Evolutionary conservation across 139 green algal genomes (phyloP), one percentile per base, ranked within the genome.

Genomic region (Ettlia oleoabundans): DNA sequence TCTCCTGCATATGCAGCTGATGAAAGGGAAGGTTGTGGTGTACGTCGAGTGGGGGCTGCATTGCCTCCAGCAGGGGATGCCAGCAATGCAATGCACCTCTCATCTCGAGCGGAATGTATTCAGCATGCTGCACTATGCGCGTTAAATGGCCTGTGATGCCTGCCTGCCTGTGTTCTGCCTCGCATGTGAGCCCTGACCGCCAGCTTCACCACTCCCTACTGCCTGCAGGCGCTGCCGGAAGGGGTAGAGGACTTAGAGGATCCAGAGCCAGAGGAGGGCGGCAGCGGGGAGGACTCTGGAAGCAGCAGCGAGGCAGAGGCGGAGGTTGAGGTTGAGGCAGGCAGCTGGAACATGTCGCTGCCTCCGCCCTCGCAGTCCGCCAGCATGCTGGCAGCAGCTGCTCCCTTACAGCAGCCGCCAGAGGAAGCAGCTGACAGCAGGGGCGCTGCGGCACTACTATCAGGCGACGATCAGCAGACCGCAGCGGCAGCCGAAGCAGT

Each of bases 191-290:
- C 24, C n/a, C 5, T 24, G 22, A n/a, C 22, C 53, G 53, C 53
- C 53, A 21, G 22, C 53, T 21, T 21, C 53, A 64, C 24, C 53
- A n/a, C 22, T n/a, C 22, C 24, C 53, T 64, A 21, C 22, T 33
- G n/a, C n/a, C 13, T 80, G 52, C 84, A 88, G 80, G 65, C 69
- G 42, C 73, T 93, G 18, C 71, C 83, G 13, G 87, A 90, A 35
- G 71, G 79, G 8, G 82, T 86, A 9, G 82, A 86, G 7, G 84
- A 91, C 3, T 77, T 55, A 13, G 84, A 86, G 21, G 78, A 51
- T 0, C 18, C 63, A 28, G 75, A 81, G 8, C 64, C 33, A 2
- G 66, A 71, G 4, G 58, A 69, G 33, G 65, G 66, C 0, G 53
- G n/a, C 1, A 51, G 64, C 19, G 58, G 47, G 61, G 83, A 51